phyloP scores from a whole-genome alignment of 805 yeast genomes.

The Pichia pseudocactophila region DNA sequence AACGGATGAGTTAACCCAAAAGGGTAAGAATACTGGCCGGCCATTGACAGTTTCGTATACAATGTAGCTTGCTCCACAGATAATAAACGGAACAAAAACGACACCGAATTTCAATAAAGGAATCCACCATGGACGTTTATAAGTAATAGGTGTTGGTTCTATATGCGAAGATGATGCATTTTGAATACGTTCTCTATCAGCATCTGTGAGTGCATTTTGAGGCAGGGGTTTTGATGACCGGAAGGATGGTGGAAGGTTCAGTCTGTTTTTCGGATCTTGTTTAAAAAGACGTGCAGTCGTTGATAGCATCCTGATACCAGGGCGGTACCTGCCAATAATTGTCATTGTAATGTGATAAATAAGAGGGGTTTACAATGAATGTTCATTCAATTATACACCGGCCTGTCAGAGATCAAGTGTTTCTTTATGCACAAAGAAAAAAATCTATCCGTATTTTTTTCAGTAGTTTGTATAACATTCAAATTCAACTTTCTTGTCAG shows the following conservation, averaged over 20 bases:
- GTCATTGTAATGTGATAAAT: not conserved
- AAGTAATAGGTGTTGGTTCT: slow-evolving; percentile 3
- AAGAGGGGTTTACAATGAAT: no score
- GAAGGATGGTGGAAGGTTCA: slow-evolving; percentile 16
- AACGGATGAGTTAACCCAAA: slow-evolving; percentile 21
- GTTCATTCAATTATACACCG: no score
- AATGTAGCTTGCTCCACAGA: slow-evolving; percentile 21
- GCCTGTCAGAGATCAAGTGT: no score
- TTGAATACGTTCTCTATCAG: slow-evolving; percentile 6
- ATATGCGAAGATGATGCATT: not conserved
- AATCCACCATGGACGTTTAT: slow-evolving; percentile 14
- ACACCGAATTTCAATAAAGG: slow-evolving; percentile 11
- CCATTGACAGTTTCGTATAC: slow-evolving; percentile 23
- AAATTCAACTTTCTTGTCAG: not conserved
- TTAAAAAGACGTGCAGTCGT: not conserved
- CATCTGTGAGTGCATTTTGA: slow-evolving; percentile 9
- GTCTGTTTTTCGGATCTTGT: not conserved
- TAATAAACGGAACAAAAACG: slow-evolving; percentile 11
- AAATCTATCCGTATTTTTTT: no score
- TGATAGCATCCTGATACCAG: not conserved
- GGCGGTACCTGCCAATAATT: not conserved
- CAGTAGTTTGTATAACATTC: no score
- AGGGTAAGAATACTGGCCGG: slow-evolving; percentile 27
- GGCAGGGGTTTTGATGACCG: slow-evolving; percentile 16
- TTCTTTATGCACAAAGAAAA: no score